These are phyloP conservation scores for Pistacia vera DNA, from an alignment of 345 rosid genomes.

Conservation along the genomic window DNA sequence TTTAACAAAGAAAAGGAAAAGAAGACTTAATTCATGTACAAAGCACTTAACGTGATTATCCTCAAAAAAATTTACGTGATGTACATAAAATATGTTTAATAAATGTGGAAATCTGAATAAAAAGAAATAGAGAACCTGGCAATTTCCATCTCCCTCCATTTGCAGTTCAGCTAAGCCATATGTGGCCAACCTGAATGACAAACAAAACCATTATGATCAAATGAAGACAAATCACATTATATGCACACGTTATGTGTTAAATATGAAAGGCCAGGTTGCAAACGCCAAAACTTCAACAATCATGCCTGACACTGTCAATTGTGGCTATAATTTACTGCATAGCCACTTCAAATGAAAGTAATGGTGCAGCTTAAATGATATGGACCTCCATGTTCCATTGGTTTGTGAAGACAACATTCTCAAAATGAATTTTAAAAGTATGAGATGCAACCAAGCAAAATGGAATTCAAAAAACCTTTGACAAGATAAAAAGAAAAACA, in stretches of 20 bases:
- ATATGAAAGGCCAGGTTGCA: background rate
- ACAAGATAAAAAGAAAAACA: background rate
- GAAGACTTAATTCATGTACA: background rate
- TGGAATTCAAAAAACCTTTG: background rate
- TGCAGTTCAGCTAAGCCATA: conserved; percentile 85
- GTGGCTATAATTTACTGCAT: background rate
- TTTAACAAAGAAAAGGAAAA: background rate
- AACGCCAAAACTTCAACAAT: conserved; percentile 4
- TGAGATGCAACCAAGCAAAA: background rate
- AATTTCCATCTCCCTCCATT: conserved; percentile 96
- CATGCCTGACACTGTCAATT: background rate
- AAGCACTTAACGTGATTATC: background rate
- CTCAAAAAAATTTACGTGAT: background rate
- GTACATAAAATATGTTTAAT: background rate
- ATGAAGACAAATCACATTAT: conserved; percentile 3
- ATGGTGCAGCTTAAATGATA: background rate
- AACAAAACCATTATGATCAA: conserved; percentile 17
- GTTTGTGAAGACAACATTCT: background rate
- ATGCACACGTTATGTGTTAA: conserved; percentile 4
- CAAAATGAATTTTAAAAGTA: conserved; percentile 1
- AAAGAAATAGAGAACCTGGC: conserved; percentile 60
- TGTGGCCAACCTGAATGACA: conserved; percentile 63
- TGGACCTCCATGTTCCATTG: conserved; percentile 2
- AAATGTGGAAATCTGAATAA: background rate
- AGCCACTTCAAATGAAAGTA: background rate